A percentile compares a stretch with the other conserved stretches of the same genome.
phyloP scores from a whole-genome alignment of 225 moss, liverwort and hornwort species.

The Sphagnum contortum region DNA sequence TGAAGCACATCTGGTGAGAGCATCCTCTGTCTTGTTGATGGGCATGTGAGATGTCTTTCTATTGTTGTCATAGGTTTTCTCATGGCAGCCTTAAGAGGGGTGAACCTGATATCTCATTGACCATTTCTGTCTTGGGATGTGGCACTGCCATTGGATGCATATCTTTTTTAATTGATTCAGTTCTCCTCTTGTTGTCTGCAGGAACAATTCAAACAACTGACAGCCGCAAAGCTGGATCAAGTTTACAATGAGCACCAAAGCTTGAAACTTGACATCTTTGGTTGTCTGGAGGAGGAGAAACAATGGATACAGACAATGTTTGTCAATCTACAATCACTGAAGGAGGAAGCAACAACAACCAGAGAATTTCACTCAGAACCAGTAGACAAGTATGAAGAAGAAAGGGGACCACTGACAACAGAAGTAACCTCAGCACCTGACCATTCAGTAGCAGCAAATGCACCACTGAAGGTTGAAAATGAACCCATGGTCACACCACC shows the following conservation, averaged over 20 bases:
- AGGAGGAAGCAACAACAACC: slow-evolving; percentile 16
- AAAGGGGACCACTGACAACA: slow-evolving; percentile 25
- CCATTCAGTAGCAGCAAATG: slow-evolving; percentile 10
- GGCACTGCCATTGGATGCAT: too few species aligned
- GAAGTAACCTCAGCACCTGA: slow-evolving; percentile 15
- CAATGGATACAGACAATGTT: slow-evolving; percentile 33
- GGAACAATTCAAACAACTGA: slow-evolving; percentile 28
- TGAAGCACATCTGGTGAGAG: slow-evolving; percentile 49
- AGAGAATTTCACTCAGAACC: slow-evolving; percentile 29
- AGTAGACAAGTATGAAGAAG: slow-evolving; percentile 53
- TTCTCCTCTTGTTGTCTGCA: slow-evolving; percentile 1
- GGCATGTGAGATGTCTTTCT: not conserved
- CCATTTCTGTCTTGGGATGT: too few species aligned
- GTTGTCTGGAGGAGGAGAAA: slow-evolving; percentile 36
- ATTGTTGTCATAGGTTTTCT: too few species aligned
- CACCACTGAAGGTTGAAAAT: slow-evolving; percentile 7
- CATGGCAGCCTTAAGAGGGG: too few species aligned
- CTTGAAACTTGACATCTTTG: slow-evolving; percentile 20
- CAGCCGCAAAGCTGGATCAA: slow-evolving; percentile 25
- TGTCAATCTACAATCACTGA: slow-evolving; percentile 21
- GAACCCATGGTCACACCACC: slow-evolving; percentile 10
- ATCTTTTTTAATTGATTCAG: too few species aligned
- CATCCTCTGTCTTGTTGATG: not conserved
- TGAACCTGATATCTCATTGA: too few species aligned
- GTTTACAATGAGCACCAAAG: slow-evolving; percentile 30